phyloP scores from a whole-genome alignment of 208 protist genomes.

The Vickermania ingenoplastis region DNA sequence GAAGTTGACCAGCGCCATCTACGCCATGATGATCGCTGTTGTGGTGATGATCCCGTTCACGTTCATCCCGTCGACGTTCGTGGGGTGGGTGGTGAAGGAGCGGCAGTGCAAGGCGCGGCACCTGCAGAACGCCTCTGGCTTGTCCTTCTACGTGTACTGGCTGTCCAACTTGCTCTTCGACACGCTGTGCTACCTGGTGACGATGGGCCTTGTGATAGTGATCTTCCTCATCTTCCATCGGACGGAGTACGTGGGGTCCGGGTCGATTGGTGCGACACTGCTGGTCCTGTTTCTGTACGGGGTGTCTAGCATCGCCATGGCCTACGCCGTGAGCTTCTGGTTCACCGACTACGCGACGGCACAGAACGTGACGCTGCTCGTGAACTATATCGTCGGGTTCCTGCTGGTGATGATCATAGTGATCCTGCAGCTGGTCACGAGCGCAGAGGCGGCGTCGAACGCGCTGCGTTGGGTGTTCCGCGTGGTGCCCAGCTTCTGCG shows the following conservation, averaged over 20 bases:
- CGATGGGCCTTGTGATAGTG: constrained; percentile 27
- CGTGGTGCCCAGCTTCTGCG: constrained; percentile 35
- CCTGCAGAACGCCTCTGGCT: constrained; percentile 27
- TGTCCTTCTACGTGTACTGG: constrained; percentile 30
- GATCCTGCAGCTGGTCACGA: constrained; percentile 24
- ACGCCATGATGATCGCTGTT: constrained; percentile 30
- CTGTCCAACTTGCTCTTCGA: constrained; percentile 56
- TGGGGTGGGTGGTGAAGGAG: constrained; percentile 39
- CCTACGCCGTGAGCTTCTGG: constrained; percentile 49
- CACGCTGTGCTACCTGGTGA: constrained; percentile 25
- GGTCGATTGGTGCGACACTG: constrained; percentile 22
- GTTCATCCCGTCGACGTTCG: no score
- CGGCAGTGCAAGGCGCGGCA: constrained; percentile 26
- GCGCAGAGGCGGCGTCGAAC: constrained; percentile 20
- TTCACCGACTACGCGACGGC: constrained; percentile 47
- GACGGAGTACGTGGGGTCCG: constrained; percentile 28
- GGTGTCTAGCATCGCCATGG: constrained; percentile 16
- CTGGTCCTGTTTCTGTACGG: constrained; percentile 36
- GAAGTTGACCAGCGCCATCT: constrained; percentile 20
- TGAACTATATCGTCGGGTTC: constrained; percentile 57
- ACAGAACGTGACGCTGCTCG: constrained; percentile 33
- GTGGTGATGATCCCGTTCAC: no score
- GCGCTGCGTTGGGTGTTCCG: constrained; percentile 34
- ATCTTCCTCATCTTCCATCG: constrained; percentile 39
- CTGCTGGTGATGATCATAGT: constrained; percentile 41